Evolutionary conservation across 2,329 filamentous ascomycete species (phyloP).

Genomic region (Aspergillus tanneri): DNA sequence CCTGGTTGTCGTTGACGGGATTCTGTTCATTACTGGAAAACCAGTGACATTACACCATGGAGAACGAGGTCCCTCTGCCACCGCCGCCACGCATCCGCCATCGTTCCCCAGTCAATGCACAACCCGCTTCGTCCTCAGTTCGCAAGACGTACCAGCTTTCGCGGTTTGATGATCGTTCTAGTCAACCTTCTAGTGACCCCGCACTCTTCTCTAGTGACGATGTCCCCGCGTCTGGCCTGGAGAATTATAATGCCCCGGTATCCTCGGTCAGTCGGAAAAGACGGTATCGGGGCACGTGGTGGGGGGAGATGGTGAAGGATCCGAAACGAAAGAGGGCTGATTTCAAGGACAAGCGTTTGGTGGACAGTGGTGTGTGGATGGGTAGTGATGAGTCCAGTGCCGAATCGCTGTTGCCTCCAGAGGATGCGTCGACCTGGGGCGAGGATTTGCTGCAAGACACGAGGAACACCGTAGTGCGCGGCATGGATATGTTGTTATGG

Average conservation of each 20-base stretch:
- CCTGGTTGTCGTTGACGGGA: background rate
- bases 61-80: constrained; percentile 41
- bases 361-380: constrained; percentile 51
- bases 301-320: constrained; percentile 41
- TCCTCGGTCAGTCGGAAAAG: constrained; percentile 34
- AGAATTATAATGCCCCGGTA: constrained; percentile 41
- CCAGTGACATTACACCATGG: constrained; percentile 35
- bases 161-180: constrained; percentile 38
- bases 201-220: constrained; percentile 51
- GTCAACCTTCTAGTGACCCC: constrained; percentile 45
- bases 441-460: constrained; percentile 39
- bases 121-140: constrained; percentile 20
- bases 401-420: constrained; percentile 34
- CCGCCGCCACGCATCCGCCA: constrained; percentile 38
- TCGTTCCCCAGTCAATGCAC: constrained; percentile 30
- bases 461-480: constrained; percentile 16
- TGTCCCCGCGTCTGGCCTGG: constrained; percentile 45
- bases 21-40: no score
- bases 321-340: constrained; percentile 41
- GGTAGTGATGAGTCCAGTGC: constrained; percentile 45
- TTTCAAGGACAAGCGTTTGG: constrained; percentile 45
- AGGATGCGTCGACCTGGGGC: constrained; percentile 37
- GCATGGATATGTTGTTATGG: no score
- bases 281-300: constrained; percentile 48
- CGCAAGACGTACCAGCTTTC: constrained; percentile 28